These are phyloP conservation scores for Sphaerulina musiva DNA, from an alignment of 2,329 filamentous ascomycete species.

Conservation along the genomic window DNA sequence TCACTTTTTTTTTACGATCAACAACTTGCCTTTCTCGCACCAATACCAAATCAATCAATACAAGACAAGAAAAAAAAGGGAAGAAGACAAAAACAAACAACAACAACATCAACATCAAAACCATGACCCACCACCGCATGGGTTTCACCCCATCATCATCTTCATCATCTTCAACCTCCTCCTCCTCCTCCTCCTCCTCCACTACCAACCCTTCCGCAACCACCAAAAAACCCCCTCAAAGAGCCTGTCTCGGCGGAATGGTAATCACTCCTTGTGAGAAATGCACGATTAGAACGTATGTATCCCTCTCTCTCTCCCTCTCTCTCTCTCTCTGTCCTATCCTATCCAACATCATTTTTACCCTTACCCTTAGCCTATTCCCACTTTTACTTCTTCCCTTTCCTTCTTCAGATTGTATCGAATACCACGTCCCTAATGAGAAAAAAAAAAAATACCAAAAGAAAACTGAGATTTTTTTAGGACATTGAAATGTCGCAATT, in stretches of 20 bases:
- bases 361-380: not conserved
- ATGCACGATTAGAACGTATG: slow-evolving; percentile 5
- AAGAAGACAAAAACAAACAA: too few species aligned
- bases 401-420: too few species aligned
- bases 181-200: too few species aligned
- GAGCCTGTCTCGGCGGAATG: not conserved
- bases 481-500: not conserved
- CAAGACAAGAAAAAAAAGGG: too few species aligned
- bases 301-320: not conserved
- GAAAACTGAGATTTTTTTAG: too few species aligned
- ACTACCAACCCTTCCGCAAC: not conserved
- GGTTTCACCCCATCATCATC: not conserved
- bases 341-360: too few species aligned
- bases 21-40: not conserved
- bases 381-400: not conserved
- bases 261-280: not conserved
- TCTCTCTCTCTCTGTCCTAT: not conserved
- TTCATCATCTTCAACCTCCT: not conserved
- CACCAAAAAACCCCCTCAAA: not conserved
- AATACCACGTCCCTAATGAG: too few species aligned
- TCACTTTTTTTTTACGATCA: too few species aligned
- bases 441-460: too few species aligned
- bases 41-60: too few species aligned
- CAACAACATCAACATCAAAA: too few species aligned
- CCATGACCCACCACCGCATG: too few species aligned